Conservation (phyloP, 495 filamentous ascomycete species). For the Neurospora tetraspora region DNA sequence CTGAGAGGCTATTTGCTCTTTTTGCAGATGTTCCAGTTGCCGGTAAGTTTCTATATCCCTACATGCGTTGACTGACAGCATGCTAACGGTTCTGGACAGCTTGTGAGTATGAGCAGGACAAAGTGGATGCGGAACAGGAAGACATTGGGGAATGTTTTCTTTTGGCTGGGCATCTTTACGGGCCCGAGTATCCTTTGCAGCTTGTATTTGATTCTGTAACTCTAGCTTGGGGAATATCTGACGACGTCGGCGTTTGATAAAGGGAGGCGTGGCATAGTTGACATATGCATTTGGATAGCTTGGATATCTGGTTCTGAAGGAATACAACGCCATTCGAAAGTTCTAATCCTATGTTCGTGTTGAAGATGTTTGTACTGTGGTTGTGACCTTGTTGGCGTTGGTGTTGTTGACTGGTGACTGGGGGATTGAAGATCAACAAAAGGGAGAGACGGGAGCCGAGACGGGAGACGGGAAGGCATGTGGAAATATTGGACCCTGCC, state of each 20-base stretch:
- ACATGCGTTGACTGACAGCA: neutral
- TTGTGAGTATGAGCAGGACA: slow-evolving; percentile 54
- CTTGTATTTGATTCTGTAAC: slow-evolving; percentile 57
- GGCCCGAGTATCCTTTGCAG: slow-evolving; percentile 63
- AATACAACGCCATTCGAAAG: neutral
- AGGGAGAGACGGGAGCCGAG: neutral
- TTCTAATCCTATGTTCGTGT: neutral
- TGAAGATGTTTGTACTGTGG: neutral
- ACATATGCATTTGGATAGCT: neutral
- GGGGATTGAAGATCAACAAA: neutral
- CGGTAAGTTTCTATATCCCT: slow-evolving; percentile 22
- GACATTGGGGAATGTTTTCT: slow-evolving; percentile 59
- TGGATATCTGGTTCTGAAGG: neutral
- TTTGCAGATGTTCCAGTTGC: slow-evolving; percentile 61
- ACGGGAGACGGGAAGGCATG: neutral
- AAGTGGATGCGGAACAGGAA: slow-evolving; percentile 47
- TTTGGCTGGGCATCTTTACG: slow-evolving; percentile 64
- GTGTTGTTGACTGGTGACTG: neutral
- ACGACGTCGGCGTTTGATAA: neutral
- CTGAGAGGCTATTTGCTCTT: slow-evolving; percentile 61
- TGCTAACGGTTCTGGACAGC: slow-evolving; percentile 9
- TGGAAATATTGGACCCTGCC: neutral
- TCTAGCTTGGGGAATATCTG: neutral
- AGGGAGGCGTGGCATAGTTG: neutral
- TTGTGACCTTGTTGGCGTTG: neutral